Evolutionary conservation across 805 yeast species (phyloP).

Genomic region (Candida bentonensis): DNA sequence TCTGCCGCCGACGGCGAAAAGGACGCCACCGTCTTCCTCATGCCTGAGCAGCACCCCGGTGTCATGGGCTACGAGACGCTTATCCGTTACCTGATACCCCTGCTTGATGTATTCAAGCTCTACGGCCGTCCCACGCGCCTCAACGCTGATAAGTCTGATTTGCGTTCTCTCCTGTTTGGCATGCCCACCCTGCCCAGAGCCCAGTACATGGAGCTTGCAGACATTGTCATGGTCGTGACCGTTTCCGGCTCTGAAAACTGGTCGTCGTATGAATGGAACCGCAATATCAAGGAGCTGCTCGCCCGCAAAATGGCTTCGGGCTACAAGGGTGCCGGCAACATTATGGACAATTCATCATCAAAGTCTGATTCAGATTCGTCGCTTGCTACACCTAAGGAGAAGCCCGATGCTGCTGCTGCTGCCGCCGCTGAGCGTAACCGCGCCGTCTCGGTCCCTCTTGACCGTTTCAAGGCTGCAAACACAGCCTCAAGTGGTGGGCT

Average conservation of each 20-base stretch:
- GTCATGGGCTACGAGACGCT: conserved; percentile 77
- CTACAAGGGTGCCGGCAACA: conserved; percentile 29
- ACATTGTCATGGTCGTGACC: conserved; percentile 31
- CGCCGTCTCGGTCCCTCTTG: conserved; percentile 6
- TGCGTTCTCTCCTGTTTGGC: conserved; percentile 57
- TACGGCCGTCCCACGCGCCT: conserved; percentile 73
- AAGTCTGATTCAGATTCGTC: conserved; percentile 6
- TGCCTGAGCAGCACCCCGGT: conserved; percentile 77
- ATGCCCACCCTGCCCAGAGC: conserved; percentile 71
- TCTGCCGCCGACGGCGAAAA: conserved; percentile 26
- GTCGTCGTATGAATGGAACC: conserved; percentile 48
- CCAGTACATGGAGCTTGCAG: conserved; percentile 56
- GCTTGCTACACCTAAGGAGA: conserved; percentile 3
- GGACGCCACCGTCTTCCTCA: conserved; percentile 53
- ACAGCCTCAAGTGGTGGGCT: background rate
- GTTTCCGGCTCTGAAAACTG: conserved; percentile 29
- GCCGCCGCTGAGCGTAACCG: conserved; percentile 4
- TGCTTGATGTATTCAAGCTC: conserved; percentile 59
- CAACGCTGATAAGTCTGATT: conserved; percentile 57
- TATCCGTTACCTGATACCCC: conserved; percentile 62
- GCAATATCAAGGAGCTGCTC: conserved; percentile 39
- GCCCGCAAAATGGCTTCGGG: conserved; percentile 37
- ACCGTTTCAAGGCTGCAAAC: background rate
- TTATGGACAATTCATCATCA: conserved; percentile 33
- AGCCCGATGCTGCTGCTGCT: conserved; percentile 9